Evolutionary conservation across 2,329 filamentous ascomycete species (phyloP).

Genomic region (Ophiostoma angusticollis): DNA sequence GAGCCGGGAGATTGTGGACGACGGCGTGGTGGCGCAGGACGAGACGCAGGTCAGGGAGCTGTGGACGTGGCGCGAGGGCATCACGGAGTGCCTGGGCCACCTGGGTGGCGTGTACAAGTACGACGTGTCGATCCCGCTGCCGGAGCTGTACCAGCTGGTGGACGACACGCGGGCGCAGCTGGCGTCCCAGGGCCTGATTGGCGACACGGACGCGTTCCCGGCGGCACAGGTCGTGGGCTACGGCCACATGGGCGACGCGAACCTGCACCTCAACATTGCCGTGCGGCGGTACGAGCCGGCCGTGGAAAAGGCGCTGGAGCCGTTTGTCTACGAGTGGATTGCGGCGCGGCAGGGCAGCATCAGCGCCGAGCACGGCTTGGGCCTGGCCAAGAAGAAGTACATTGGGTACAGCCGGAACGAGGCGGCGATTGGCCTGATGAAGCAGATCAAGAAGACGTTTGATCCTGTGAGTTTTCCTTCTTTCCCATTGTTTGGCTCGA

Average conservation of each 20-base stretch:
- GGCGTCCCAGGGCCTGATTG: constrained; percentile 60
- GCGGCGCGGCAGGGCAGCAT: constrained; percentile 79
- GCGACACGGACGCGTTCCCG: constrained; percentile 60
- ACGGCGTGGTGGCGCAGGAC: constrained; percentile 86
- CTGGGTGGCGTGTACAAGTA: constrained; percentile 98
- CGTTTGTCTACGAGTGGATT: constrained; percentile 97
- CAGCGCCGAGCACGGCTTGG: constrained; percentile 90
- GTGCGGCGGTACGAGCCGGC: constrained; percentile 72
- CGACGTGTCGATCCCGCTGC: constrained; percentile 84
- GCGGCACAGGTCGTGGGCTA: constrained; percentile 90
- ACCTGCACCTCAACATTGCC: constrained; percentile 84
- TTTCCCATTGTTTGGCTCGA: no score
- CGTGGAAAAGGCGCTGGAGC: constrained; percentile 80
- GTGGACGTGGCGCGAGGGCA: constrained; percentile 89
- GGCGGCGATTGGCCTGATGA: constrained; percentile 83
- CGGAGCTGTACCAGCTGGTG: constrained; percentile 78
- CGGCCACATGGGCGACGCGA: constrained; percentile 95
- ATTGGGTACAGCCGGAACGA: constrained; percentile 86
- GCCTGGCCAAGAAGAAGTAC: constrained; percentile 89
- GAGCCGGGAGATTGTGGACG: constrained; percentile 70
- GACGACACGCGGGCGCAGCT: constrained; percentile 70
- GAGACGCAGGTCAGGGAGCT: constrained; percentile 77
- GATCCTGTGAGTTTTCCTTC: constrained; percentile 64
- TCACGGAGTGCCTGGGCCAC: constrained; percentile 78
- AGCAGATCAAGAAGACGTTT: constrained; percentile 84